Base-by-base conservation (phyloP, 345 rosid species). In the Populus simonii region DNA sequence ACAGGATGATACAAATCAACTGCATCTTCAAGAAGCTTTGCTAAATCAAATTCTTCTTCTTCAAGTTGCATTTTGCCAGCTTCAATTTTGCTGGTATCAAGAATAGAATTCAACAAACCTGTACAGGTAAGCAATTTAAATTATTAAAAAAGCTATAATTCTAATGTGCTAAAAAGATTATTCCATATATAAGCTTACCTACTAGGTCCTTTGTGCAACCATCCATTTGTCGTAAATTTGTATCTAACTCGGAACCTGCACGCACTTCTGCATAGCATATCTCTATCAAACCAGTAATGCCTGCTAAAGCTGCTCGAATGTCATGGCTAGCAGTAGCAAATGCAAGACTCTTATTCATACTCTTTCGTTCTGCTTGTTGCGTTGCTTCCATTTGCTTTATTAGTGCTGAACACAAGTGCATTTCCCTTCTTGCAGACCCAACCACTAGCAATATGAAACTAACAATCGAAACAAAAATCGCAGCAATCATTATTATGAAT, bases 291-390 rank as follows among this genome's bases (percentile, higher is more conserved):
- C 92, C 93, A 5, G 78, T 86, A 55, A 94, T 88, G 22, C 88
- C 90, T 0, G 97, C 93, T 31, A 94, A 78, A 2, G 88, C 77
- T 4, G 91, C 88, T 0, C 96, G 88, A 80, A 93, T 89, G 65
- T 95, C 97, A 23, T 95, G 99, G 81, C 92, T 92, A 22, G 96
- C 98, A 27, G 75, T 86, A 49, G 96, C 90, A 67, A 92, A 89
- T 2, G 91, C 96, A 39, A 79, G 80, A 80, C 91, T 90, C 87
- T 91, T 95, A 76, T 88, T 90, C 91, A 87, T 90, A 73, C 92
- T 90, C 74, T 93, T 93, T 71, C 90, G 76, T 84, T 91, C 89
- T 2, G 98, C 97, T 49, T 90, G 92, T 72, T 85, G 90, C 43
- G 97, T 93, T 45, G 92, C 90, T 80, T 91, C 97, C 91, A 81